A percentile compares a stretch with the other conserved stretches of the same genome.
Evolutionary conservation across 1,284 basidiomycete genomes (phyloP).

Genomic region (Rhodotorula sp.): DNA sequence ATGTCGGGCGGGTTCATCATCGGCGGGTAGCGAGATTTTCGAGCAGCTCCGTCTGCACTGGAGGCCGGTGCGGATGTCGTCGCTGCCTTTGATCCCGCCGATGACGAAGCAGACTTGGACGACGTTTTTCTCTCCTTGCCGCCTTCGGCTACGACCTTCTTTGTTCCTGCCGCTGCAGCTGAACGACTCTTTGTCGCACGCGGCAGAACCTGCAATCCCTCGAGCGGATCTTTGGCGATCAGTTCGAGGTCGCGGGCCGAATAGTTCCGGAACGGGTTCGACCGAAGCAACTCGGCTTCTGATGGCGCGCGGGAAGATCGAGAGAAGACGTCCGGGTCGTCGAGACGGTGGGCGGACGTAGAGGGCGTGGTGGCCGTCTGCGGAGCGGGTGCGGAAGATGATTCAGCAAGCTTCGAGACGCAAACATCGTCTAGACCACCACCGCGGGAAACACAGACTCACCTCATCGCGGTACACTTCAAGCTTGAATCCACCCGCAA

Average conservation of each 20-base stretch:
- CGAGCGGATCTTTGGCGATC: constrained; percentile 44
- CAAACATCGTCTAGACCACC: not conserved
- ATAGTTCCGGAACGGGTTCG: constrained; percentile 61
- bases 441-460: constrained; percentile 25
- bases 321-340: constrained; percentile 49
- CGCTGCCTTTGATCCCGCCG: not conserved
- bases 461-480: constrained; percentile 56
- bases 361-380: constrained; percentile 31
- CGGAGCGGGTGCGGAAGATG: not conserved
- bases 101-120: constrained; percentile 2
- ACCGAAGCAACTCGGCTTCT: constrained; percentile 57
- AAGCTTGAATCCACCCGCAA: constrained; percentile 52
- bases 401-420: too few relatives aligned
- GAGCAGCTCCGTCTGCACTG: not conserved
- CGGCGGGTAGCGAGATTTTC: too few relatives aligned
- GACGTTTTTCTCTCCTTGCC: not conserved
- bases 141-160: not conserved
- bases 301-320: constrained; percentile 45
- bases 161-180: not conserved
- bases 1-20: not conserved
- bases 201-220: constrained; percentile 44
- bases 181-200: constrained; percentile 36
- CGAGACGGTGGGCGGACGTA: constrained; percentile 41
- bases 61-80: not conserved
- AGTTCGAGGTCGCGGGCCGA: constrained; percentile 44